Conservation (phyloP, 352 stramenopile species). For the Globisporangium echinulatum region DNA sequence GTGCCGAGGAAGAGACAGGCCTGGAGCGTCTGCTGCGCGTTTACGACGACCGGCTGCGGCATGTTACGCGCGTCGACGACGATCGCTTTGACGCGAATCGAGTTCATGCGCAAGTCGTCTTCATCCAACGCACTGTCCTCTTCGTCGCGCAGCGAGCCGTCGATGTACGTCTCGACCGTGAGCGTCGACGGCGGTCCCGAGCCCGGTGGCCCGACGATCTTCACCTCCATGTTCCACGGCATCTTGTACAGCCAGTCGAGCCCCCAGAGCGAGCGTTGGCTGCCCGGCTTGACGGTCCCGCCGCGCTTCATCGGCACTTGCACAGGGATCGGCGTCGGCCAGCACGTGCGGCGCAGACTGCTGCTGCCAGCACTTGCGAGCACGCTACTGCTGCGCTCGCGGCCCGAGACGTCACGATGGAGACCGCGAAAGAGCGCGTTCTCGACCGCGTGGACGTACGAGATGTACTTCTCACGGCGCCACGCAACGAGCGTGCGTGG, state of each 20-base stretch:
- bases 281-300: constrained; percentile 51
- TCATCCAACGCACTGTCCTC: constrained; percentile 60
- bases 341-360: constrained; percentile 33
- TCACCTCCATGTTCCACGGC: constrained; percentile 90
- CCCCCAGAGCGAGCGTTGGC: constrained; percentile 69
- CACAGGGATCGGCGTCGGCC: constrained; percentile 74
- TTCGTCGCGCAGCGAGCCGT: constrained; percentile 71
- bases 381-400: constrained; percentile 45
- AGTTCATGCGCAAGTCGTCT: constrained; percentile 81
- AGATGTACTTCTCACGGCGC: constrained; percentile 80
- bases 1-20: constrained; percentile 82
- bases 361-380: constrained; percentile 20
- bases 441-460: constrained; percentile 80
- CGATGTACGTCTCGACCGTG: constrained; percentile 86
- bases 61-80: constrained; percentile 85
- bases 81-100: constrained; percentile 83
- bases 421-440: constrained; percentile 76
- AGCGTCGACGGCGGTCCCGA: constrained; percentile 80
- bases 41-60: constrained; percentile 80
- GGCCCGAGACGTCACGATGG: constrained; percentile 68
- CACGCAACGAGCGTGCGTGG: constrained; percentile 63
- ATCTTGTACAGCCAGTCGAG: constrained; percentile 88
- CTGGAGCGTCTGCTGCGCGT: constrained; percentile 83
- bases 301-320: constrained; percentile 80
- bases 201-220: constrained; percentile 80